Base-by-base conservation (phyloP, 192 early-diverging fungal species). In the Coemansia sp. region DNA sequence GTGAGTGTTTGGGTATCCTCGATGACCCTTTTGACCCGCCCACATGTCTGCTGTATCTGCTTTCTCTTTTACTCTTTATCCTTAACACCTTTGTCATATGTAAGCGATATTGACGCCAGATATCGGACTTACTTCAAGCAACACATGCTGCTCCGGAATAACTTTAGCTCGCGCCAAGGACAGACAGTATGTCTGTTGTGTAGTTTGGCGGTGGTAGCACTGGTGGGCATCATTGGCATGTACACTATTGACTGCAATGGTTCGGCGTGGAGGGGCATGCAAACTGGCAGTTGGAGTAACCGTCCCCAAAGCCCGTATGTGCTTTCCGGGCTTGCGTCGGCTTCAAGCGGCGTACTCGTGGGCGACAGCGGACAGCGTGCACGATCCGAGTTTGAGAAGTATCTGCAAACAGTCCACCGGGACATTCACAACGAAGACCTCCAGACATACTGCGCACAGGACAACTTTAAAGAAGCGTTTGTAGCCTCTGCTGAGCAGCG, bases 361-460 rank as follows among this genome's bases (percentile, higher is more conserved):
- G 30, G 7, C 16, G 30, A 58, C 14, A 35, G 28, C 30, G 14
- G 30, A 17, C 14, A 58, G 17, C 4, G 9, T 4, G 37, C 30
- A 8, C 62, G 63, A 10, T 23, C 4, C 3, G 44, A 19, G 8
- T 70, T 81, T 70, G 70, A 59, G 14, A 30, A 17, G 39, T 67
- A 72, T 42, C 58, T 81, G 46, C 61, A 76, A 57, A 28, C 33
- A 1, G 60, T 52, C 3, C 79, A 81, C 28, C 28, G n/a, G 28
- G 50, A 21, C 4, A 52, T 69, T 6, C 69, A 81, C 37, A 30
- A 60, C 64, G 79, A 81, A 50, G 57, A 62, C n/a, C 74, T 81
- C 35, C 23, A 55, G 40, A 33, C 50, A 14, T 72, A 73, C 38
- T 81, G 79, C 64, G 47, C 46, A 17, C 58, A 44, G 37, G 23